Conservation (phyloP, 805 yeast species). For the Ogataea chonburiensis region DNA sequence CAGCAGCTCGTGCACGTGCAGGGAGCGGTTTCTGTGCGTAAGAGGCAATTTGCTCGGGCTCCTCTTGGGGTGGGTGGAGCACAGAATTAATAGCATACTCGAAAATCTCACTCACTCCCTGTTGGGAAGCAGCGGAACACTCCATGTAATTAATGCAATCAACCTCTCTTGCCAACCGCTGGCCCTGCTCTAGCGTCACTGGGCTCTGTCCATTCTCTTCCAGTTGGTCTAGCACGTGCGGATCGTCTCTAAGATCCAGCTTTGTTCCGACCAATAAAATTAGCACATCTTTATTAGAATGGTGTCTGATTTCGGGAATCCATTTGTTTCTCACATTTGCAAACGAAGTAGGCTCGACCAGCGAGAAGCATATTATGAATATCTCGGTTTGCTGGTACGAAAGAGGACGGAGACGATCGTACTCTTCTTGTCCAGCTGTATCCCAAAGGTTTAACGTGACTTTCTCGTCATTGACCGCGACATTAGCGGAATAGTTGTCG, state of each 20-base stretch:
- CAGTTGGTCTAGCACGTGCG: conserved; percentile 67
- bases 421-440: conserved; percentile 94
- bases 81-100: conserved; percentile 78
- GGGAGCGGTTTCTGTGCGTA: conserved; percentile 3
- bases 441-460: conserved; percentile 90
- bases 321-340: conserved; percentile 78
- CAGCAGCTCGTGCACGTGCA: conserved; percentile 4
- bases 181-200: conserved; percentile 60
- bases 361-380: conserved; percentile 81
- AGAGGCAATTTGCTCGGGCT: conserved; percentile 5
- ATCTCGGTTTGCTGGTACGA: conserved; percentile 92
- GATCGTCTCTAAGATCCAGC: conserved; percentile 79
- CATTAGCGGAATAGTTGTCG: conserved; percentile 86
- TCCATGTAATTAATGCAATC: conserved; percentile 77
- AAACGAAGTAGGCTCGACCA: conserved; percentile 77
- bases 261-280: conserved; percentile 86
- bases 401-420: conserved; percentile 83
- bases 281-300: conserved; percentile 67
- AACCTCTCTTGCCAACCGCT: conserved; percentile 62
- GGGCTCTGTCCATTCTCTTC: conserved; percentile 63
- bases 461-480: conserved; percentile 77
- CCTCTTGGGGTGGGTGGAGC: conserved; percentile 46
- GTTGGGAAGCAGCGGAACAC: conserved; percentile 88
- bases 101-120: conserved; percentile 81
- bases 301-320: conserved; percentile 86